Percentiles rank a stretch among this genome's conserved stretches.
Evolutionary conservation across 805 yeast genomes (phyloP).

Genomic region (Dipodascopsis uninucleata): DNA sequence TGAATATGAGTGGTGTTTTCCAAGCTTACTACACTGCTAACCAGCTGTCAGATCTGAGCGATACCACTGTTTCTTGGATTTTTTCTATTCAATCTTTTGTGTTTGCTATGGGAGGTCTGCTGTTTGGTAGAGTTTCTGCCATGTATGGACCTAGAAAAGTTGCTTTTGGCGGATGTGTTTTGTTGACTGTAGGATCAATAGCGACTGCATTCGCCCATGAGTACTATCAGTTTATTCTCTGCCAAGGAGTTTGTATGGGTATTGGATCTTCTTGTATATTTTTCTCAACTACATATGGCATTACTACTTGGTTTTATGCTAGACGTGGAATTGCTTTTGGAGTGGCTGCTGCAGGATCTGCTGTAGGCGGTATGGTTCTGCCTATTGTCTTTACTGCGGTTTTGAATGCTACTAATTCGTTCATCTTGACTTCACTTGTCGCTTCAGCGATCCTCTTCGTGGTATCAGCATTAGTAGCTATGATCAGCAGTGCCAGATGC

Average conservation of each 20-base stretch:
- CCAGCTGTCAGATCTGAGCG: conserved; percentile 11
- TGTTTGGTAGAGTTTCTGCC: conserved; percentile 23
- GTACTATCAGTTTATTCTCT: conserved; percentile 52
- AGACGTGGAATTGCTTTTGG: conserved; percentile 48
- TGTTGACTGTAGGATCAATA: conserved; percentile 32
- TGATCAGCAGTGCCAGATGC: conserved; percentile 31
- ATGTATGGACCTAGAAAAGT: conserved; percentile 29
- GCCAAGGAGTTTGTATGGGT: conserved; percentile 51
- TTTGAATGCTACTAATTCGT: conserved; percentile 39
- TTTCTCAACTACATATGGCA: conserved; percentile 44
- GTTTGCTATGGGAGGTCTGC: conserved; percentile 17
- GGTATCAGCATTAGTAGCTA: conserved; percentile 29
- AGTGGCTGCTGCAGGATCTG: conserved; percentile 49
- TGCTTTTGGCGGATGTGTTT: conserved; percentile 29
- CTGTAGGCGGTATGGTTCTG: conserved; percentile 49
- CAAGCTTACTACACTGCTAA: conserved; percentile 21
- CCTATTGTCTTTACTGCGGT: conserved; percentile 40
- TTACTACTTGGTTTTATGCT: conserved; percentile 46
- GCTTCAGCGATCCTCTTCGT: conserved; percentile 44
- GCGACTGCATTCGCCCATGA: conserved; percentile 38
- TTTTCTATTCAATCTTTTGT: conserved; percentile 22
- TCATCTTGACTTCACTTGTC: conserved; percentile 51
- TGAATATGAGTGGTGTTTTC: conserved; percentile 22
- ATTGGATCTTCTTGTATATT: conserved; percentile 44
- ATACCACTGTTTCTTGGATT: conserved; percentile 26